Conservation (phyloP, 2,329 filamentous ascomycete genomes). For the Akanthomyces dipterigenus region DNA sequence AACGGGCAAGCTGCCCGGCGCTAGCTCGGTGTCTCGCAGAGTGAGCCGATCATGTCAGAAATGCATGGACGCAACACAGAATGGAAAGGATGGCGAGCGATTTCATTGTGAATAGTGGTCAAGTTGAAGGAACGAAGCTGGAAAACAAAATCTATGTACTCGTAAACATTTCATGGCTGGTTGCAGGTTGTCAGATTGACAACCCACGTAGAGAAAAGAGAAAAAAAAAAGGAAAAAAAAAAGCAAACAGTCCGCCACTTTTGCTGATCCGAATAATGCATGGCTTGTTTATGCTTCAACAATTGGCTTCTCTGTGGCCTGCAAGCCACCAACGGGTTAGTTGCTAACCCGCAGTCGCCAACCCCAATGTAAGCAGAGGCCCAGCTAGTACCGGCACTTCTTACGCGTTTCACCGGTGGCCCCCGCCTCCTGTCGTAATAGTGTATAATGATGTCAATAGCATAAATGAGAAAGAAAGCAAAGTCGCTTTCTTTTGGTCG, state of each 20-base stretch:
- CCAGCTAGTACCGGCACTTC: neutral
- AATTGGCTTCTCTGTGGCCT: neutral
- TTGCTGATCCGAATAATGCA: neutral
- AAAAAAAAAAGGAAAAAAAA: neutral
- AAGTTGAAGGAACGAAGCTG: neutral
- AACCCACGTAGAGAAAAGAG: neutral
- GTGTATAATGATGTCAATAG: neutral
- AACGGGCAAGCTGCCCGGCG: neutral
- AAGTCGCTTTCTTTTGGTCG: conserved; percentile 4
- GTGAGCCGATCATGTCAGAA: neutral
- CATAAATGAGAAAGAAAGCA: neutral
- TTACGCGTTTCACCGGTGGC: neutral
- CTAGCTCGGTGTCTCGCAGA: neutral
- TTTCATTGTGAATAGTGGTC: neutral
- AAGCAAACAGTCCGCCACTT: neutral
- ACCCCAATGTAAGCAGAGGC: conserved; percentile 7
- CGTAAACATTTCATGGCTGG: neutral
- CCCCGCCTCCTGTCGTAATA: neutral
- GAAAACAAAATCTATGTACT: neutral
- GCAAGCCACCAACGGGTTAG: neutral
- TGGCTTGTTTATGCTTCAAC: neutral
- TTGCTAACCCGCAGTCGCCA: neutral
- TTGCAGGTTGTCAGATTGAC: neutral
- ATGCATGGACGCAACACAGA: neutral
- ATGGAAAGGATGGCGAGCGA: neutral